phyloP scores from a whole-genome alignment of 2,329 filamentous ascomycete species.

The Tolypocladium guangdongense region DNA sequence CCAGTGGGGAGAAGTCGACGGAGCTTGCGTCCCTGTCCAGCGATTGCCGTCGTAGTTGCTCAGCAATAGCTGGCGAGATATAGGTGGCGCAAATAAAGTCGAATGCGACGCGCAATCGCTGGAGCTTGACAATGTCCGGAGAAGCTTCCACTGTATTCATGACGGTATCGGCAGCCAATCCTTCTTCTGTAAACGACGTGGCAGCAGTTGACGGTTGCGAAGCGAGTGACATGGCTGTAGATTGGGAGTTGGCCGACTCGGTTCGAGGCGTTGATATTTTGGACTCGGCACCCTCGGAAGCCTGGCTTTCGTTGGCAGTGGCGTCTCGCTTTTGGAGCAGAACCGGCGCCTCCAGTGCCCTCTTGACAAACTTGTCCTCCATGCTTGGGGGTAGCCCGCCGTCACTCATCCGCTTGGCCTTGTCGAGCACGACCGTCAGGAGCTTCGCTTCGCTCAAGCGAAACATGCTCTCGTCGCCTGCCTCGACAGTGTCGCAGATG shows the following conservation, averaged over 20 bases:
- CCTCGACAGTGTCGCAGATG: conserved; percentile 74
- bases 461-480: conserved; percentile 77
- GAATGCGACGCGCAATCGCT: conserved; percentile 53
- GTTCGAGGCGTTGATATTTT: conserved; percentile 9
- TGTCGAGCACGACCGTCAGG: conserved; percentile 50
- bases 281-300: conserved; percentile 8
- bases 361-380: conserved; percentile 74
- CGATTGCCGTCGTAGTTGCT: conserved; percentile 29
- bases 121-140: conserved; percentile 41
- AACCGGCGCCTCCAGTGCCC: conserved; percentile 65
- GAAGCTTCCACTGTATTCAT: conserved; percentile 34
- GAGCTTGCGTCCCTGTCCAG: conserved; percentile 18
- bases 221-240: conserved; percentile 17
- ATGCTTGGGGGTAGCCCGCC: conserved; percentile 63
- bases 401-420: conserved; percentile 59
- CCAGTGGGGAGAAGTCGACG: conserved; percentile 59
- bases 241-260: conserved; percentile 29
- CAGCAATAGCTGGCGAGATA: conserved; percentile 33
- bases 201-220: conserved; percentile 34
- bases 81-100: conserved; percentile 55
- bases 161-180: conserved; percentile 20
- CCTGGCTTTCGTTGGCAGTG: conserved; percentile 6
- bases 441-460: conserved; percentile 66
- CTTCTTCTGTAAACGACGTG: conserved; percentile 29
- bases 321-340: conserved; percentile 54